Base-by-base conservation (phyloP, 441 rosid genomes). In the Macaranga tanarius region DNA sequence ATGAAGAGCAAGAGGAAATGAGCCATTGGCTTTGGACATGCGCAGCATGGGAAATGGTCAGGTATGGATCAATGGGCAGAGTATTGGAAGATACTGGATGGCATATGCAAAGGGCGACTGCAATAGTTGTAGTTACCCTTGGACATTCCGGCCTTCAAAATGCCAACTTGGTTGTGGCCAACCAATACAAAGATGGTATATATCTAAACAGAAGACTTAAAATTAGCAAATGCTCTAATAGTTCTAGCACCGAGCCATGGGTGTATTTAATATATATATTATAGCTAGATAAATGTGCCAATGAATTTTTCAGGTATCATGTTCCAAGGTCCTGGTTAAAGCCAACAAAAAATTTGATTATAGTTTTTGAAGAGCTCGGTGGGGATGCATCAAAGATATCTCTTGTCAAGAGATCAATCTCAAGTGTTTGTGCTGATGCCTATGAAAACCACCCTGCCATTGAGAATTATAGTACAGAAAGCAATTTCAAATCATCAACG, bases 21-120 rank as follows among this genome's bases (percentile, higher is more conserved):
- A 89, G 68, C 97, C 97, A 0, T n/a, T 94, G 75, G 99, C 93
- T 75, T 83, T 94, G 84, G 95, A 94, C 69, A 70, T 94, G 77
- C 79, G 78, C 72, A 88, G 95, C 73, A 94, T 92, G 99, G 99
- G 99, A 55, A 90, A 94, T 79, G 99, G 97, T 40, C 95, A 92
- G 78, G 93, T 78, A 48, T 94, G 99, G 99, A 76, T 94, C 48
- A 95, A 95, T 59, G 97, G 97, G 25, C 80, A 92, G 76, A 90
- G 92, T 86, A 19, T 91, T 65, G 99, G 99, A 52, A 86, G 99
- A 77, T 95, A 92, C 62, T 92, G 97, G 99, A 88, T 85, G 90
- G 79, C 85, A 70, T 89, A 81, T 42, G 99, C 94, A 3, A 86
- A 89, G 44, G 97, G 97, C 65, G 81, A 86, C 60, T 95, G 99